Evolutionary conservation across 2,329 filamentous ascomycete genomes (phyloP), one percentile per base, ranked within the genome.

Genomic region (Xylaria sp.): DNA sequence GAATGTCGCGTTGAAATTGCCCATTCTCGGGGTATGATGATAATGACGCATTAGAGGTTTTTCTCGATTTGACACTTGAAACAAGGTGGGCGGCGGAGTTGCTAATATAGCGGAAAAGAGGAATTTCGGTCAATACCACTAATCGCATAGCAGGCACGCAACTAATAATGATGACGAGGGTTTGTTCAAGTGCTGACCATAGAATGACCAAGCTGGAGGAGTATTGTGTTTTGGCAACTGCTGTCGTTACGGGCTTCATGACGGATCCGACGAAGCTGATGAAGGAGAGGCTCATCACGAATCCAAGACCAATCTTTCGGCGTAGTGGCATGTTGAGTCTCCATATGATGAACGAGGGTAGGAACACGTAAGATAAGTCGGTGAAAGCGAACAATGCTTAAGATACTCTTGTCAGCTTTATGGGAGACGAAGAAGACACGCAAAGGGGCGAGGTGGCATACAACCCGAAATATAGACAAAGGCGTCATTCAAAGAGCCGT

Each of bases 131-230:
- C n/a, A n/a, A n/a, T n/a, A n/a, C n/a, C n/a, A n/a, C n/a, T n/a
- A n/a, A n/a, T n/a, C n/a, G n/a, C n/a, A n/a, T n/a, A n/a, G n/a
- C n/a, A n/a, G 61, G 61, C 11, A 55, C 23, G 19, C 50, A 63
- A 2, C 56, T 49, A 19, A 63, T 51, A 6, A 63, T 63, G 21
- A 63, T 63, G 28, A 63, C 61, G 1, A 59, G 33, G 4, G 15
- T 19, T 9, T 63, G 55, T 23, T 63, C 61, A 1, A 60, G 12
- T 15, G 12, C 7, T 12, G 50, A 17, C 2, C 49, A 11, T 2
- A 57, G 19, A 14, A 40, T 15, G 4, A n/a, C n/a, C 1, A 49
- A 7, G 15, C 15, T 46, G 9, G 40, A 12, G 4, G 28, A 42
- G 19, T 25, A 33, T 25, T 12, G 17, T 14, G 19, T 12, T 4